Conservation (phyloP, 202 grass and related monocot species). For the Elaeis oleifera region DNA sequence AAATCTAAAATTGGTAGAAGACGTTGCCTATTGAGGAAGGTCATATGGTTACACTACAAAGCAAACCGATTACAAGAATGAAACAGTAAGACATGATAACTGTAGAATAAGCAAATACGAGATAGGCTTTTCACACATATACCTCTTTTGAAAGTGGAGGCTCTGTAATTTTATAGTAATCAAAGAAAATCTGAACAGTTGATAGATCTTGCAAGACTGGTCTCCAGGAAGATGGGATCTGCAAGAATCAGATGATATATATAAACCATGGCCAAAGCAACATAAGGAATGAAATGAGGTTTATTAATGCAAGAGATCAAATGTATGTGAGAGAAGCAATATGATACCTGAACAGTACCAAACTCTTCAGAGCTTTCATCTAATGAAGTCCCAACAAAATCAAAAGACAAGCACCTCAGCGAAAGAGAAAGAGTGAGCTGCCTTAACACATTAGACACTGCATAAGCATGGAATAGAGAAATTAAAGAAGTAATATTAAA, state of each 20-base stretch:
- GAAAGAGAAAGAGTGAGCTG: conserved; percentile 76
- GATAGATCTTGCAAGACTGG: conserved; percentile 86
- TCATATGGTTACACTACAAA: too few relatives aligned
- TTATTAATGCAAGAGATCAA: too few relatives aligned
- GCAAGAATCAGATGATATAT: conserved; percentile 27
- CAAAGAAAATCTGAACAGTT: conserved; percentile 94
- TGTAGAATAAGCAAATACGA: too few relatives aligned
- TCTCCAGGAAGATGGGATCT: conserved; percentile 97
- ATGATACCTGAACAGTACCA: conserved; percentile 84
- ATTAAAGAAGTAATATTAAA: conserved; percentile 1
- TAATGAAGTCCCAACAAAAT: conserved; percentile 91
- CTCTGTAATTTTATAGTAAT: conserved; percentile 88
- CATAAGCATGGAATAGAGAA: conserved; percentile 13
- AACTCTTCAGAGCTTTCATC: conserved; percentile 99
- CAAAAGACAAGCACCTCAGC: conserved; percentile 93
- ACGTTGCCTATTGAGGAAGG: too few relatives aligned
- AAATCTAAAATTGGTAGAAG: too few relatives aligned
- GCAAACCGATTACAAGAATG: too few relatives aligned
- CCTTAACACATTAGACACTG: conserved; percentile 64
- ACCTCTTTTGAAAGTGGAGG: conserved; percentile 86
- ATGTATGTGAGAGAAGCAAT: conserved; percentile 8
- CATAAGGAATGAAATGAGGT: background rate
- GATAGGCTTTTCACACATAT: conserved; percentile 12
- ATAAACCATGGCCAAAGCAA: conserved; percentile 13
- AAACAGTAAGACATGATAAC: too few relatives aligned